phyloP scores from a whole-genome alignment of 1,284 basidiomycete genomes.

The Puccinia novopanici region DNA sequence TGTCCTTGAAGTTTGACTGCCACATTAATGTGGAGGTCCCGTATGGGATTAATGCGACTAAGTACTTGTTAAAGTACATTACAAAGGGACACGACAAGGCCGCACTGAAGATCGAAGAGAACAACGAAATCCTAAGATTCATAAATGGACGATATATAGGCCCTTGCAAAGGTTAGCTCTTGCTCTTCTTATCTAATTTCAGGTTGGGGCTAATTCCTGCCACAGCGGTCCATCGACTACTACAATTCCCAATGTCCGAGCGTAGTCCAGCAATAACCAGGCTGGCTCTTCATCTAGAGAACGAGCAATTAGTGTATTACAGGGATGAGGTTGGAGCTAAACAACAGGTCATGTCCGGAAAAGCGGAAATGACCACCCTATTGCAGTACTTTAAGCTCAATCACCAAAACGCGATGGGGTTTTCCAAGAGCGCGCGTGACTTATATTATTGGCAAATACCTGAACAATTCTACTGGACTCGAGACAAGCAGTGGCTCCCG shows the following conservation, averaged over 20 bases:
- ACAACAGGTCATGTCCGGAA: not conserved
- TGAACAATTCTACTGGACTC: not conserved
- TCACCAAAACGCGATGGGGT: not conserved
- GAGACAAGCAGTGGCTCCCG: not conserved
- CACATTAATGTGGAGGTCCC: too few species aligned
- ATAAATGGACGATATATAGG: slow-evolving; percentile 61
- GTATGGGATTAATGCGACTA: too few species aligned
- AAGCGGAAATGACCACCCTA: not conserved
- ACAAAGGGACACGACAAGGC: not conserved
- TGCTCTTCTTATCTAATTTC: too few species aligned
- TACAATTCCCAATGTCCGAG: too few species aligned
- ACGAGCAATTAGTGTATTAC: slow-evolving; percentile 9
- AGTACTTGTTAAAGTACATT: slow-evolving; percentile 32
- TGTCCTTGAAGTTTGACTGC: too few species aligned
- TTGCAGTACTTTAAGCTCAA: not conserved
- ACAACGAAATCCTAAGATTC: slow-evolving; percentile 60
- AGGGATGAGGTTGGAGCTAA: not conserved
- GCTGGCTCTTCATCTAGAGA: not conserved
- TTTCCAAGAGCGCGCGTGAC: not conserved
- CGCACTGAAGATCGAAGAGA: too few species aligned
- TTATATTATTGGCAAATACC: not conserved
- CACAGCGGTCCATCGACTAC: too few species aligned
- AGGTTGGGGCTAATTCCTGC: too few species aligned
- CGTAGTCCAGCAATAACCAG: too few species aligned
- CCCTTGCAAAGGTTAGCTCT: not conserved